These are phyloP conservation scores for Dioszegia crocea DNA, from an alignment of 768 basidiomycete genomes.

Conservation along the genomic window DNA sequence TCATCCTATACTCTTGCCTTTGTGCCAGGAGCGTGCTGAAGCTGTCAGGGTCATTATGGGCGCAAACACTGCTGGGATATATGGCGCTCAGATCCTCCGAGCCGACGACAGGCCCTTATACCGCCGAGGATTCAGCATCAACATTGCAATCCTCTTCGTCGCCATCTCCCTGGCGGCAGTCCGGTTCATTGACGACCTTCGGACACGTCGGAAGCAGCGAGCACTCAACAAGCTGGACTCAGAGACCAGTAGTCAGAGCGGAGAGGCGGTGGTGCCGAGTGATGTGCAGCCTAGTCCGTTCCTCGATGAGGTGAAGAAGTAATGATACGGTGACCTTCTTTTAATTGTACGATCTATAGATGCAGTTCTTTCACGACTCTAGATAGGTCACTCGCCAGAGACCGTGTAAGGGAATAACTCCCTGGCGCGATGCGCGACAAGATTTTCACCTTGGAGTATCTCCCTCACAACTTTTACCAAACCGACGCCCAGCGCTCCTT, in stretches of 20 bases:
- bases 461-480: no score
- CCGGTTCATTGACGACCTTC: slow-evolving; percentile 11
- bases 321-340: no score
- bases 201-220: neutral
- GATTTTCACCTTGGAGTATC: no score
- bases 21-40: neutral
- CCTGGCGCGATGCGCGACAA: no score
- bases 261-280: neutral
- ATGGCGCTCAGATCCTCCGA: slow-evolving; percentile 36
- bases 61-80: slow-evolving; percentile 34
- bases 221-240: neutral
- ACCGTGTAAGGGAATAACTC: no score
- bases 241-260: neutral
- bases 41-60: slow-evolving; percentile 26
- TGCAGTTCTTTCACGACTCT: no score
- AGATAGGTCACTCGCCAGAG: no score
- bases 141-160: slow-evolving; percentile 17
- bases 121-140: slow-evolving; percentile 24
- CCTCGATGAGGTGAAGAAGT: no score
- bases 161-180: slow-evolving; percentile 20
- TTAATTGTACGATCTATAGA: no score
- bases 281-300: no score
- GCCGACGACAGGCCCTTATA: slow-evolving; percentile 32
- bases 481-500: no score
- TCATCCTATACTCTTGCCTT: neutral